Percentiles rank a stretch among this genome's conserved stretches.
These are phyloP conservation scores for Solanum hybrid DNA, from an alignment of 305 asterid species.

Conservation along the genomic window DNA sequence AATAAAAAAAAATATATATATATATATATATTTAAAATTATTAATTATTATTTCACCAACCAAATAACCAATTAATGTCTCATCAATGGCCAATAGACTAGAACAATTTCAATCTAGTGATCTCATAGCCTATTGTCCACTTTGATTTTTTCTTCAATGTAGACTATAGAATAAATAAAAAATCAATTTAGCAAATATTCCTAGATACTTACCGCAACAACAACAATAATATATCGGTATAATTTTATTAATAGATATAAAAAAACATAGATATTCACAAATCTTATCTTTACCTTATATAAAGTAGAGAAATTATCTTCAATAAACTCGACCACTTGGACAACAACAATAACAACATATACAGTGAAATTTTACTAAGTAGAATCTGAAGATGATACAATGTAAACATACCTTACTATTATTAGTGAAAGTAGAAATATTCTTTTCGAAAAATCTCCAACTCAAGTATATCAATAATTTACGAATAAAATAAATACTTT, in stretches of 20 bases:
- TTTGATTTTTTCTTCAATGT: neutral
- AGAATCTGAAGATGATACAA: fast-evolving
- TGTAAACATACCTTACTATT: too few species aligned
- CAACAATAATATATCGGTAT: too few species aligned
- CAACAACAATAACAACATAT: neutral
- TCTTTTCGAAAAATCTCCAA: fast-evolving
- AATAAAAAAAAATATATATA: too few species aligned
- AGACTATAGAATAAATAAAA: neutral
- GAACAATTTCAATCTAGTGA: neutral
- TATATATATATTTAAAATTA: neutral
- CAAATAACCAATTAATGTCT: neutral
- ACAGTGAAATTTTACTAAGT: neutral
- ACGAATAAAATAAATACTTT: neutral
- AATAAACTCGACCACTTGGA: neutral
- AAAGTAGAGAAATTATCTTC: neutral
- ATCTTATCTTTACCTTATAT: neutral
- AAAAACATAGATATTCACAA: too few species aligned
- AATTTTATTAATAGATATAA: too few species aligned
- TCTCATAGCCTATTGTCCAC: neutral
- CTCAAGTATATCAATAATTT: neutral
- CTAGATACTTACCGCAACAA: neutral
- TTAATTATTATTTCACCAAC: neutral
- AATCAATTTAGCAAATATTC: neutral
- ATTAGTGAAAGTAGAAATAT: too few species aligned
- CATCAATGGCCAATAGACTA: neutral